Conservation (phyloP, 768 basidiomycete species). For the Rhodotorula taiwanensis region DNA sequence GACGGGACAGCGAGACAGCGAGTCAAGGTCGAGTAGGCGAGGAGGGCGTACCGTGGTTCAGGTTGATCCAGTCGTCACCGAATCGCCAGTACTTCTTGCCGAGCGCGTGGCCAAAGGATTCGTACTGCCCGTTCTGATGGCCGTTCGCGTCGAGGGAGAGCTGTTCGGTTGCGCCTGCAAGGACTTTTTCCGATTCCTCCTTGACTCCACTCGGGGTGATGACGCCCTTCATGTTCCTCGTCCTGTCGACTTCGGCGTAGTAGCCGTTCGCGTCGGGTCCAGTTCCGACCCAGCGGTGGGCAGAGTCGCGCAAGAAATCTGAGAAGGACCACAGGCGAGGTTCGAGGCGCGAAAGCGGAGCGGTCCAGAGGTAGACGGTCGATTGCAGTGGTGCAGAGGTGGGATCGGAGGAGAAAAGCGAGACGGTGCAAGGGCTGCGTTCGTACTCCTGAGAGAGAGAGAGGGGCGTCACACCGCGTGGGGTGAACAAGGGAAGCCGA, state of each 20-base stretch:
- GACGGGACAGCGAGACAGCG: neutral
- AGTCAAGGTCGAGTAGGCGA: neutral
- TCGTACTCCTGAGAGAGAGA: conserved; percentile 60
- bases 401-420: conserved; percentile 50
- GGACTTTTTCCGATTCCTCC: too few species aligned
- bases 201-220: conserved; percentile 6
- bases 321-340: conserved; percentile 70
- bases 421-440: conserved; percentile 53
- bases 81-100: conserved; percentile 30
- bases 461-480: too few species aligned
- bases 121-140: too few species aligned
- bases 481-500: neutral
- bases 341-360: conserved; percentile 49
- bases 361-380: conserved; percentile 67
- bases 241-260: conserved; percentile 55
- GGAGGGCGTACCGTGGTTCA: conserved; percentile 35
- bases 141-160: too few species aligned
- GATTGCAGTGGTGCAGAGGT: conserved; percentile 48
- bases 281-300: conserved; percentile 66
- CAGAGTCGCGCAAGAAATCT: conserved; percentile 68
- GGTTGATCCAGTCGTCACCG: conserved; percentile 26
- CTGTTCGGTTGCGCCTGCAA: too few species aligned
- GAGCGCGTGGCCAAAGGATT: conserved; percentile 26
- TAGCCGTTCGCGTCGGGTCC: conserved; percentile 44
- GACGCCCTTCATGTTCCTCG: conserved; percentile 47